Base-by-base conservation (phyloP, 192 early-diverging fungal genomes). In the Entomortierella chlamydospora region DNA sequence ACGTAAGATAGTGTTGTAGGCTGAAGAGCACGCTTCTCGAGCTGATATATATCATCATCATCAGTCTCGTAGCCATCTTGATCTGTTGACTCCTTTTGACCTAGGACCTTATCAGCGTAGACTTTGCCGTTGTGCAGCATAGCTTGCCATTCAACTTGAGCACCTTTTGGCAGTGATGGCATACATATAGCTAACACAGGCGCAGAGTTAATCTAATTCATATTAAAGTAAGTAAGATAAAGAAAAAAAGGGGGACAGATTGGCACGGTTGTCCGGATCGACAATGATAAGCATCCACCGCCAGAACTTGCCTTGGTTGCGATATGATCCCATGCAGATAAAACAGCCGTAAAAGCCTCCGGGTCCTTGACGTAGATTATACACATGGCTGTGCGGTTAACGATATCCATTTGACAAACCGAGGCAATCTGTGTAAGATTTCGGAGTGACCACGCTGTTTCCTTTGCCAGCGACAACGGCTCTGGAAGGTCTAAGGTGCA, bases 111-210 rank as follows among this genome's bases (percentile, higher is more conserved):
- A 2, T 81, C 63, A 28, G 61, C 68, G 23, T 76, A 69, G 28
- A 73, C 67, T 18, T 83, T 83, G 58, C 63, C 70, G 23, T 73
- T 53, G 63, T 86, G 79, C 29, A 88, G 33, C 11, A 86, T 56
- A 6, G 83, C 82, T 54, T 91, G 89, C 91, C 92, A 94, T 66
- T 94, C 93, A 34, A 93, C 79, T 50, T 84, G 78, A 2, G 83
- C 88, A 28, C 71, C 68, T 26, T 87, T 88, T 7, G 93, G 93
- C 5, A 94, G 76, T 11, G 82, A 79, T 1, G 91, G 86, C 18
- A 94, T 84, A 28, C 80, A 64, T 23, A 94, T 64, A 53, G 79
- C 92, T 41, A 90, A 50, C 8, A 72, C 31, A 9, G 92, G 91
- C 26, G 76, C 47, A 11, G 57, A 49, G 2, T 18, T 54, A 37